These are phyloP conservation scores for Malassezia vespertilionis DNA, from an alignment of 1,284 basidiomycete genomes.

Conservation along the genomic window DNA sequence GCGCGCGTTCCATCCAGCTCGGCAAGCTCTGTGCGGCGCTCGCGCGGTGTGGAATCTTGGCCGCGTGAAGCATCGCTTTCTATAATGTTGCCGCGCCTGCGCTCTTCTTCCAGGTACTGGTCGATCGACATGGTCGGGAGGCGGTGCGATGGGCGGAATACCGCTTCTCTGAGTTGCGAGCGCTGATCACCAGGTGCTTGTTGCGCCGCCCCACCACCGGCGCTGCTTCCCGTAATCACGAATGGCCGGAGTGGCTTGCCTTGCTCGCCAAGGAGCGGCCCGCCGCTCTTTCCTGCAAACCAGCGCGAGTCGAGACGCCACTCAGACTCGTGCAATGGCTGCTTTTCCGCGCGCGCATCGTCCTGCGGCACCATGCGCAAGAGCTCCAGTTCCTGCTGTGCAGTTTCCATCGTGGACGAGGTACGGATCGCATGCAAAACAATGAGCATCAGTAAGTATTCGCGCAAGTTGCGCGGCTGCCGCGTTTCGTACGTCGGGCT, in stretches of 20 bases:
- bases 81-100: constrained; percentile 71
- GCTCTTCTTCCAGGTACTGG: constrained; percentile 81
- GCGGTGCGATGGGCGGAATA: constrained; percentile 74
- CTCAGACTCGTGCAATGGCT: constrained; percentile 9
- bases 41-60: constrained; percentile 55
- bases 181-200: constrained; percentile 1
- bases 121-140: constrained; percentile 94
- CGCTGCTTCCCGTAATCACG: constrained; percentile 22
- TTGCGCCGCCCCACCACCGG: neutral
- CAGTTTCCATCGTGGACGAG: constrained; percentile 18
- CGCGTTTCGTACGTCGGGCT: constrained; percentile 6
- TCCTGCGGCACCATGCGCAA: constrained; percentile 27
- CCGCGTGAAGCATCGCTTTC: constrained; percentile 58
- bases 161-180: constrained; percentile 60
- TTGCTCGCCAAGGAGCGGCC: constrained; percentile 27
- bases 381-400: constrained; percentile 31
- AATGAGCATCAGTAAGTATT: constrained; percentile 34
- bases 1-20: constrained; percentile 70
- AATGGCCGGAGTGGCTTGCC: constrained; percentile 43
- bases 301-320: constrained; percentile 36
- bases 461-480: constrained; percentile 19
- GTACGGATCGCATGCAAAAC: constrained; percentile 29
- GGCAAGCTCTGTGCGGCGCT: constrained; percentile 14
- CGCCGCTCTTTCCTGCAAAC: constrained; percentile 10
- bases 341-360: neutral